Percentiles rank a stretch among this genome's conserved stretches.
phyloP scores from a whole-genome alignment of 331 rosid species.

The Arachis monticola region DNA sequence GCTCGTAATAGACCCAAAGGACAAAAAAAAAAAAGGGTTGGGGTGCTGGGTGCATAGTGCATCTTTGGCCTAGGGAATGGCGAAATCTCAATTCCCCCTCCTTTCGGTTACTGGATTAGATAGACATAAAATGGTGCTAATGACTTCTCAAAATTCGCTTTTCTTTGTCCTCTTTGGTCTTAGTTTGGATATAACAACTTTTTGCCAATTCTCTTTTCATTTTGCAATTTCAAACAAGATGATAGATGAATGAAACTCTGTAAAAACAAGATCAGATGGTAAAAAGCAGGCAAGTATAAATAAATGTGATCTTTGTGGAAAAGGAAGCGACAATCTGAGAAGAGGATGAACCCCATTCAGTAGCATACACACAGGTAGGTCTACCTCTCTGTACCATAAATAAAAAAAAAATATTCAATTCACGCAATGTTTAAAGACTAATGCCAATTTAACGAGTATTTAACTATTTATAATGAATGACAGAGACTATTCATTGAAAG shows the following conservation, averaged over 20 bases:
- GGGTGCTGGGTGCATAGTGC: too few relatives aligned
- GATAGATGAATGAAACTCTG: too few relatives aligned
- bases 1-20: too few relatives aligned
- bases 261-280: background rate
- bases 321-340: background rate
- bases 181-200: background rate
- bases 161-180: background rate
- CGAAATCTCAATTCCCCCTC: background rate
- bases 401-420: background rate
- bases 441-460: background rate
- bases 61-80: background rate
- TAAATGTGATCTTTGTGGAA: background rate
- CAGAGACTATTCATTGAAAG: background rate
- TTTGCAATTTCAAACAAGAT: too few relatives aligned
- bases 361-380: background rate
- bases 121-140: background rate
- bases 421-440: too few relatives aligned
- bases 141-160: background rate
- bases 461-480: too few relatives aligned
- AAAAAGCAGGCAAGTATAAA: background rate
- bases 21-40: too few relatives aligned
- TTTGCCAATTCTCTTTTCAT: background rate
- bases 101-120: background rate
- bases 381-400: background rate
- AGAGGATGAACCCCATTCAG: background rate